Conservation (phyloP, 441 rosid genomes). For the Aleurites moluccanus region DNA sequence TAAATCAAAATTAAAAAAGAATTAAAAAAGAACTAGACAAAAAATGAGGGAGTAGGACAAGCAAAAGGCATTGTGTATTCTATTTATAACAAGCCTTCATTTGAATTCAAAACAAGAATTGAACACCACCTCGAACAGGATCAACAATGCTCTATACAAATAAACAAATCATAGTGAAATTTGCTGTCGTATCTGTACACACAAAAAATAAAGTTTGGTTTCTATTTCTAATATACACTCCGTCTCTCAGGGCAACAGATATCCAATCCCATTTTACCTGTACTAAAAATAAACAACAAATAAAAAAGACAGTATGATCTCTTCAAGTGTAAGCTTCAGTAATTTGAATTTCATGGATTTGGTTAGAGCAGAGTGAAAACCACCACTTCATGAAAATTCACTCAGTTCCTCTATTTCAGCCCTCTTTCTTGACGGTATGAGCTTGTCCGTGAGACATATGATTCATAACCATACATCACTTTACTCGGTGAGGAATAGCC, state of each 20-base stretch:
- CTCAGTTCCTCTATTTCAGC: constrained; percentile 6
- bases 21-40: not conserved
- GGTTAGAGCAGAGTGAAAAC: not conserved
- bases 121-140: not conserved
- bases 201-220: not conserved
- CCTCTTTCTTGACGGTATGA: constrained; percentile 2
- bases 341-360: not conserved
- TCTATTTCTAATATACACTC: not conserved
- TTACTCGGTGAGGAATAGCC: constrained; percentile 76
- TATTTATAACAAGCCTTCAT: not conserved
- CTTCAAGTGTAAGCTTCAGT: not conserved
- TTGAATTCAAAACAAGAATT: not conserved
- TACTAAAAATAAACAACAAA: constrained; percentile 3
- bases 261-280: constrained; percentile 12
- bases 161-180: constrained; percentile 17
- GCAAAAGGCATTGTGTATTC: not conserved
- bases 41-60: not conserved
- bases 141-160: constrained; percentile 9
- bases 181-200: constrained; percentile 1
- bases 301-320: not conserved
- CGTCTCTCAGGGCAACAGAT: not conserved
- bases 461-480: constrained; percentile 33
- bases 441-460: constrained; percentile 24
- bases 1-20: too few relatives aligned
- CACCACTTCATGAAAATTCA: not conserved